These are phyloP conservation scores for Oenanthe javanica DNA, from an alignment of 140 eudicot genomes.

Conservation along the genomic window DNA sequence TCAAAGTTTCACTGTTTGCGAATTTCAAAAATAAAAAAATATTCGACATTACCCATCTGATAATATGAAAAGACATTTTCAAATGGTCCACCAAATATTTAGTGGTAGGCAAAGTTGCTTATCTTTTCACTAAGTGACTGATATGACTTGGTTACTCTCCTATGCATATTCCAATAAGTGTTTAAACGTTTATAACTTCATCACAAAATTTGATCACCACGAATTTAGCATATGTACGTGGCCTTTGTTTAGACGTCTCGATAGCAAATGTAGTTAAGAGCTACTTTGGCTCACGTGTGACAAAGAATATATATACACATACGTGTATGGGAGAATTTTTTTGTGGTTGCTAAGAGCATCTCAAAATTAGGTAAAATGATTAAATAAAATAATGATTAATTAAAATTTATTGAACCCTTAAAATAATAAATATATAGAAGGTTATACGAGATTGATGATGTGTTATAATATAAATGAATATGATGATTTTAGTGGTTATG, in stretches of 20 bases:
- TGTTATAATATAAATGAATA: too few species aligned
- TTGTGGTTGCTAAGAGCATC: too few species aligned
- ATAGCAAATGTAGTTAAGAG: background rate
- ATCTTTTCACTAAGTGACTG: background rate
- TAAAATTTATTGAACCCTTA: too few species aligned
- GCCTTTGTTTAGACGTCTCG: background rate
- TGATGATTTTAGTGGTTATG: too few species aligned
- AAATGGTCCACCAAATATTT: conserved; percentile 10
- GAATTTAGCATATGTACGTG: background rate
- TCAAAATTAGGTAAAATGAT: too few species aligned
- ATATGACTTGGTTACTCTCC: background rate
- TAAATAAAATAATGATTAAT: too few species aligned
- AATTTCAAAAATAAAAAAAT: background rate
- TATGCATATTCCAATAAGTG: background rate
- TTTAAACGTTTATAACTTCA: background rate
- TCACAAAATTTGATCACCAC: background rate
- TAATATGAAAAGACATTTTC: background rate
- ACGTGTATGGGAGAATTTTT: too few species aligned
- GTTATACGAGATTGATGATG: too few species aligned
- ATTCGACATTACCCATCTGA: background rate
- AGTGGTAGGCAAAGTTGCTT: conserved; percentile 10
- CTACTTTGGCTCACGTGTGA: background rate
- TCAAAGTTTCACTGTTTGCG: background rate
- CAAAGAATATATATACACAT: background rate
- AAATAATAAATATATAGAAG: too few species aligned